These are phyloP conservation scores for Penicillium sp. DNA, from an alignment of 2,329 filamentous ascomycete genomes.

Conservation along the genomic window DNA sequence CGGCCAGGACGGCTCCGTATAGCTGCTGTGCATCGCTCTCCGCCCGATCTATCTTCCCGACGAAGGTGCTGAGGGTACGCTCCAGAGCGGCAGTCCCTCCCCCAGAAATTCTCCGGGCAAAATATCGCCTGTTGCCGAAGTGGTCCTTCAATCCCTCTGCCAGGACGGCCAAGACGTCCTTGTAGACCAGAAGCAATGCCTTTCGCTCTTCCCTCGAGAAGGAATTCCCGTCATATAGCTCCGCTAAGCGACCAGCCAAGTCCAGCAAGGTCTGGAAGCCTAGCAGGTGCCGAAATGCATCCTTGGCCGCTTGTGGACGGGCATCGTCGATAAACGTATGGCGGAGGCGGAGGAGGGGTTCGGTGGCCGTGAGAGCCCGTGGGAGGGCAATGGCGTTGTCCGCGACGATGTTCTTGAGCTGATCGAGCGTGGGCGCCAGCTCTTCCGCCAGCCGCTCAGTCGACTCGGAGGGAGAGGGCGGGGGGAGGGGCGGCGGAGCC, in stretches of 20 bases:
- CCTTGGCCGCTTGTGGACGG: constrained; percentile 58
- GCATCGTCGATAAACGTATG: constrained; percentile 59
- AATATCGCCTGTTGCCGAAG: constrained; percentile 83
- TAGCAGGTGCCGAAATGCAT: constrained; percentile 75
- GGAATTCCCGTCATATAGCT: constrained; percentile 66
- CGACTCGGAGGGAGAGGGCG: constrained; percentile 32
- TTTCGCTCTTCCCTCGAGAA: constrained; percentile 62
- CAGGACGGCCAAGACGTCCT: constrained; percentile 57
- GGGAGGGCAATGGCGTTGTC: constrained; percentile 31
- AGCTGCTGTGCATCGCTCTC: constrained; percentile 67
- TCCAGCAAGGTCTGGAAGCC: constrained; percentile 75
- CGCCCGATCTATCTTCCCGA: constrained; percentile 50
- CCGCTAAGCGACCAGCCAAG: constrained; percentile 67
- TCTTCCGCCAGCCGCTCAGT: constrained; percentile 38
- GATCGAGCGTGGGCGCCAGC: constrained; percentile 38
- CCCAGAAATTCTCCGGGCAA: constrained; percentile 69
- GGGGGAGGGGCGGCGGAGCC: constrained; percentile 26
- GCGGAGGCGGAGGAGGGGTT: constrained; percentile 62
- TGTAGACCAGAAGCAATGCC: constrained; percentile 65
- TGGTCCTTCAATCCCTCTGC: constrained; percentile 74
- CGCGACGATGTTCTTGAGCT: constrained; percentile 35
- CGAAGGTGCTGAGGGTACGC: constrained; percentile 65
- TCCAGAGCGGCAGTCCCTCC: constrained; percentile 78
- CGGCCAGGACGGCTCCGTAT: constrained; percentile 77
- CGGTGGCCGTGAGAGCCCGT: constrained; percentile 47